Base-by-base conservation (phyloP, 176 grass and related monocot genomes). In the Saccharum spontaneum region DNA sequence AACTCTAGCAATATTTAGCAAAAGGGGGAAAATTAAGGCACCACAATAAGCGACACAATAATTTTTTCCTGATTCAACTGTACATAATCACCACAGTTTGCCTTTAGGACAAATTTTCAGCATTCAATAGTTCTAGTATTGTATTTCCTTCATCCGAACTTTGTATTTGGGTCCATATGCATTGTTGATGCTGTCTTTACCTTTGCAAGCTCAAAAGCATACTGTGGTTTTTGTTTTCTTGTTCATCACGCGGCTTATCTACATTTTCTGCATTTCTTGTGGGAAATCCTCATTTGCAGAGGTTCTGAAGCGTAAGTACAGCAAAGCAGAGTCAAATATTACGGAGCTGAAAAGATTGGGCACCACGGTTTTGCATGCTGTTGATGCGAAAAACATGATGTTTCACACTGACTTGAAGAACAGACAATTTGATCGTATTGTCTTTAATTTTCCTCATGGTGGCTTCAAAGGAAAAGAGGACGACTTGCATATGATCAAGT, bases 361-460 rank as follows among this genome's bases (percentile, higher is more conserved):
- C 0, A 57, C 88, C 50, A 84, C 69, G 0, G 14, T 88, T 34
- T 40, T 95, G 69, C 87, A 92, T 74, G 64, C 63, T 3, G 70
- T 95, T 26, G 62, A 95, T 81, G 90, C 23, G 0, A 82, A 49
- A 45, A 84, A 22, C 8, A 89, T 94, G 87, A 81, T 23, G 67
- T 40, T 43, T 22, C 90, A 90, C 28, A 38, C 37, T 14, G 78
- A 84, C 38, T 70, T 92, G 64, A 88, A 69, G 62, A 81, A 49
- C 43, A 74, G 40, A 15, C 24, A 10, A 15, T 92, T 95, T 57
- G 83, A 95, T 86, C 41, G 88, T 40, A 90, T 95, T 54, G 75
- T 95, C 23, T 95, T 88, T 52, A 90, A 95, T 71, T 95, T 95
- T 39, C 83, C 93, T 18, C 85, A 95, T 81, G 88, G 85, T 72